Percentiles rank a stretch among this genome's conserved stretches.
These are phyloP conservation scores for Perkinsus olseni DNA, from an alignment of 169 alveolate genomes.

Conservation along the genomic window DNA sequence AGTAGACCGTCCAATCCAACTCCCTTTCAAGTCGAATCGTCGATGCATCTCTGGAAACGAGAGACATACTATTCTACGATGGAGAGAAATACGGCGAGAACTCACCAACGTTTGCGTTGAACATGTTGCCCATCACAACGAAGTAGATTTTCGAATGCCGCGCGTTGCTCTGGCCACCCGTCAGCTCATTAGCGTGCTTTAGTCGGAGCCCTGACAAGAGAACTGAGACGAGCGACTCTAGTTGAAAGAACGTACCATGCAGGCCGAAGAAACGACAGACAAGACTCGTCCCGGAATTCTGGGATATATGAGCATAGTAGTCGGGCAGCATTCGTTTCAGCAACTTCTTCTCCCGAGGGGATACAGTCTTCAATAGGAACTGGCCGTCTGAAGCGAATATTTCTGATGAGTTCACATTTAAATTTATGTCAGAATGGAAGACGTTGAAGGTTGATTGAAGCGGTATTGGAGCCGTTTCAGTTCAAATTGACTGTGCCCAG, in stretches of 20 bases:
- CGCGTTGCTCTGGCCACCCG: neutral
- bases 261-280: neutral
- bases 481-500: too few relatives aligned
- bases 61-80: too few relatives aligned
- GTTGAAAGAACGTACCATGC: too few relatives aligned
- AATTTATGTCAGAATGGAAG: too few relatives aligned
- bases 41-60: conserved; percentile 32
- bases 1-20: conserved; percentile 9
- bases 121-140: conserved; percentile 92
- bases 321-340: neutral
- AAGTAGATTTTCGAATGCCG: conserved; percentile 62
- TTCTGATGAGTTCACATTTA: too few relatives aligned
- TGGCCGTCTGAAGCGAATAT: conserved; percentile 28
- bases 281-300: neutral
- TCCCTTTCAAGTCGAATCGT: conserved; percentile 40
- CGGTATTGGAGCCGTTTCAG: too few relatives aligned
- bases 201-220: neutral
- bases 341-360: conserved; percentile 3
- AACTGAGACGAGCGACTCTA: too few relatives aligned
- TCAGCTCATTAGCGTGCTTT: neutral
- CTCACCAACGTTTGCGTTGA: conserved; percentile 71
- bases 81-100: too few relatives aligned
- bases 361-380: conserved; percentile 38
- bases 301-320: neutral
- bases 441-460: too few relatives aligned